Base-by-base conservation (phyloP, 2,329 filamentous ascomycete species). In the Ceratocystis lukuohia region DNA sequence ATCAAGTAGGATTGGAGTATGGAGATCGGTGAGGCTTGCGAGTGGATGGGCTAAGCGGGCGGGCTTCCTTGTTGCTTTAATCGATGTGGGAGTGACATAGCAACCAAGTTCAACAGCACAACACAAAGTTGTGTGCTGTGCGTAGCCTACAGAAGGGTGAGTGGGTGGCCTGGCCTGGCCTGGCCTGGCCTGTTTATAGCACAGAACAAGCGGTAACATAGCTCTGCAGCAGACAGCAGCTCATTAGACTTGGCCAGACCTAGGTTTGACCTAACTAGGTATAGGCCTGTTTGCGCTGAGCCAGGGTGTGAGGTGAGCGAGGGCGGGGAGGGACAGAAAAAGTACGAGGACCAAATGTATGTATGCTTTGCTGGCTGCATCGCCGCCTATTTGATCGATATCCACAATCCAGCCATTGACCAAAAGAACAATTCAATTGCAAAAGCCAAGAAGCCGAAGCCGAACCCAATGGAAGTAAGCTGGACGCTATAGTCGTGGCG, bases 301-400 rank as follows among this genome's bases (percentile, higher is more conserved):
- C 62, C 46, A 64, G 62, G 53, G 53, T 59, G 17, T 33, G 33
- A 33, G 25, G 53, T 33, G 45, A 33, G 41, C 33, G 33, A 65
- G 22, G 66, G 63, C 48, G 66, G 63, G 59, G 66, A 59, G 59
- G 61, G 61, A 66, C 41, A 48, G 20, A 57, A 66, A 33, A 59
- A 59, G 53, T 59, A 59, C 53, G 53, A 59, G 28, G 53, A 59
- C 53, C 53, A 59, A 59, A 59, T 59, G 53, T 59, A 59, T 59
- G 53, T 59, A 59, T 59, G 53, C 53, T 59, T 59, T 45, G 61
- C n/a, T 62, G 20, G 61, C 45, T 45, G 53, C 48, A 41, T 61
- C 30, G 64, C 53, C 64, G 64, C 44, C 37, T 50, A 44, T 59
- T 37, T 59, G 28, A 30, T 33, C 53, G 28, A 59, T n/a, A 30